Evolutionary conservation across 2,329 filamentous ascomycete genomes (phyloP).

Genomic region (Scedosporium boydii): DNA sequence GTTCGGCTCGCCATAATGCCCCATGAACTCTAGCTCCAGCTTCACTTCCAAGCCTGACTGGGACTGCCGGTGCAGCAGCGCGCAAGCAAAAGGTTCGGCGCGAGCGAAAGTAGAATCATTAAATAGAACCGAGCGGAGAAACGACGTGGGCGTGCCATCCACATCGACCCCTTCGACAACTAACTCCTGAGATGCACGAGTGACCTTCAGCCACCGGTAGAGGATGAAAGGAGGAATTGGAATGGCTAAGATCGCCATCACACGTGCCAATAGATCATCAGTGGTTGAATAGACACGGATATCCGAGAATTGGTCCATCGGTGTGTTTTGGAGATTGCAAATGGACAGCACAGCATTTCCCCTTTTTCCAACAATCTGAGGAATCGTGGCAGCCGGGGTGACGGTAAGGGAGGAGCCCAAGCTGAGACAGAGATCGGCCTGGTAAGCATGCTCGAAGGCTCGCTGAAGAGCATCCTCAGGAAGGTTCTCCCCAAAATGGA

Average conservation of each 20-base stretch:
- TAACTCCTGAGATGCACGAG: conserved; percentile 12
- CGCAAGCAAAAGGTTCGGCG: conserved; percentile 27
- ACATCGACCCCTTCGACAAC: conserved; percentile 25
- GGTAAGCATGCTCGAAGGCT: conserved; percentile 25
- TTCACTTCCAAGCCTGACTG: conserved; percentile 16
- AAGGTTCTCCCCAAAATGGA: conserved; percentile 33
- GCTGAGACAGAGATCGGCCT: conserved; percentile 34
- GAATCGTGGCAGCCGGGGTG: conserved; percentile 30
- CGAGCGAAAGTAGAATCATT: conserved; percentile 23
- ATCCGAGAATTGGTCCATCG: conserved; percentile 23
- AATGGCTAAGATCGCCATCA: neutral
- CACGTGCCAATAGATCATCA: neutral
- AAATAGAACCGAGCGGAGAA: conserved; percentile 29
- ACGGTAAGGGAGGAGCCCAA: conserved; percentile 36
- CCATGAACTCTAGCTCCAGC: conserved; percentile 37
- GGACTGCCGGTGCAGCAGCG: conserved; percentile 15
- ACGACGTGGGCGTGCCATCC: conserved; percentile 30
- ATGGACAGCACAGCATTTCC: conserved; percentile 26
- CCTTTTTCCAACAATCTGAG: conserved; percentile 22
- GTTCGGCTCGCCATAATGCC: conserved; percentile 34
- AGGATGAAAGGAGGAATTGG: neutral
- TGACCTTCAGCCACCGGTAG: neutral
- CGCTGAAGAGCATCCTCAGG: conserved; percentile 19
- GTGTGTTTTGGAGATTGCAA: conserved; percentile 36
- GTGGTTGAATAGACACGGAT: conserved; percentile 23